Evolutionary conservation across 306 rosid genomes (phyloP).

Genomic region (Prunus fruticosa): DNA sequence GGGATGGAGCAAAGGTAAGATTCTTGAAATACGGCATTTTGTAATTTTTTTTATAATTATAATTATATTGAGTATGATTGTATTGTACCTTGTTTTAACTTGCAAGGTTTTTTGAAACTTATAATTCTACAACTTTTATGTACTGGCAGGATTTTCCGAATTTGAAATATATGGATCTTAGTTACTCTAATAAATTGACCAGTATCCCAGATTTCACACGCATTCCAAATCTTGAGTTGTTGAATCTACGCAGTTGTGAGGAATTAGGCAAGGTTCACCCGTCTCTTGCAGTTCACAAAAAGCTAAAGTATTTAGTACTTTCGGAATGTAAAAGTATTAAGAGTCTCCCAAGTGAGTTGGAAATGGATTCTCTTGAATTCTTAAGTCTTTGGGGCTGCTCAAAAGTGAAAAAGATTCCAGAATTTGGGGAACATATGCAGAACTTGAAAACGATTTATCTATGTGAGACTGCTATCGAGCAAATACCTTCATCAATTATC

Average conservation of each 20-base stretch:
- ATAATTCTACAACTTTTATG: neutral
- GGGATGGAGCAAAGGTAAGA: conserved; percentile 11
- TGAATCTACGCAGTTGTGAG: conserved; percentile 1
- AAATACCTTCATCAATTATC: conserved; percentile 12
- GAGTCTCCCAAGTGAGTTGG: neutral
- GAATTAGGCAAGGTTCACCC: conserved; percentile 9
- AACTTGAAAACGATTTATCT: no score
- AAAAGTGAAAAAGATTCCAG: conserved; percentile 12
- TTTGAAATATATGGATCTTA: conserved; percentile 11
- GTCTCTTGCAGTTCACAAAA: conserved; percentile 1
- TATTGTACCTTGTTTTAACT: no score
- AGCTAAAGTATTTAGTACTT: neutral
- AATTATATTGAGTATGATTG: no score
- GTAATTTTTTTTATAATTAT: neutral
- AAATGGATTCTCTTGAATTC: conserved; percentile 1
- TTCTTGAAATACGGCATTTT: neutral
- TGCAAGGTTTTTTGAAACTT: neutral
- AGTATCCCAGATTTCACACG: conserved; percentile 13
- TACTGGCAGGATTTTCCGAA: neutral
- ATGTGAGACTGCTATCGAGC: neutral
- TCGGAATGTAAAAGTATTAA: neutral
- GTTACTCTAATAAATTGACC: neutral
- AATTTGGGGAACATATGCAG: no score
- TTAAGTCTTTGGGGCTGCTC: neutral
- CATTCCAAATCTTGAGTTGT: neutral